Percentiles rank a stretch among this genome's conserved stretches.
Evolutionary conservation across 106 monocot genomes (phyloP).

Genomic region (Apostasia shenzhenica): DNA sequence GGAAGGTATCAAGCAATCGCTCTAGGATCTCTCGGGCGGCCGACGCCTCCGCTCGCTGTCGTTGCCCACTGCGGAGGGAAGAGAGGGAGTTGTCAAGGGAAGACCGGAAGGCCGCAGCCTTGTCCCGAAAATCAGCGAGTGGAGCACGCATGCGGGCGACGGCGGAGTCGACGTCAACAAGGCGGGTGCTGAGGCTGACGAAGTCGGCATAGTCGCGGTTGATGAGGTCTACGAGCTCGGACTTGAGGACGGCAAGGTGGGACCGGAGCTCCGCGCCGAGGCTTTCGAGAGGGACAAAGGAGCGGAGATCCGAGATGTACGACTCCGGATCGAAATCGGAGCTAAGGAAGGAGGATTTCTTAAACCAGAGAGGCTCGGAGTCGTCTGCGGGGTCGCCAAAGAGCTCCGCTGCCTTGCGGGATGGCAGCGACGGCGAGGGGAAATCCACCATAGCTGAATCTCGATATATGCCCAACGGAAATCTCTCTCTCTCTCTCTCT

Average conservation of each 20-base stretch:
- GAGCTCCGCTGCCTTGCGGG: slow-evolving; percentile 54
- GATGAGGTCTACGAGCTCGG: slow-evolving; percentile 87
- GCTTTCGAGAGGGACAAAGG: slow-evolving; percentile 85
- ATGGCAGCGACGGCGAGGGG: slow-evolving; percentile 13
- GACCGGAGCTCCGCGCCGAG: slow-evolving; percentile 76
- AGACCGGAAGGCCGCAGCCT: slow-evolving; percentile 47
- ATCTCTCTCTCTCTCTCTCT: no score
- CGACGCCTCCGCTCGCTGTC: slow-evolving; percentile 61
- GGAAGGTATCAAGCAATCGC: slow-evolving; percentile 76
- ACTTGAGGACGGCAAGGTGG: slow-evolving; percentile 67
- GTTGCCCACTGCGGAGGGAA: slow-evolving; percentile 44
- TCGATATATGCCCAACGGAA: no score
- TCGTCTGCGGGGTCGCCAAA: slow-evolving; percentile 81
- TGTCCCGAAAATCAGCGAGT: slow-evolving; percentile 57
- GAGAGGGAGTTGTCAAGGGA: slow-evolving; percentile 33
- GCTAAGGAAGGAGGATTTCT: slow-evolving; percentile 47
- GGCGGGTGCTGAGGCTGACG: slow-evolving; percentile 77
- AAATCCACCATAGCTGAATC: slow-evolving; percentile 43
- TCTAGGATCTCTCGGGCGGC: slow-evolving; percentile 77
- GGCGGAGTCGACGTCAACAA: slow-evolving; percentile 78
- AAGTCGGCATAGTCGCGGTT: slow-evolving; percentile 98
- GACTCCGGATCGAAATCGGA: slow-evolving; percentile 59
- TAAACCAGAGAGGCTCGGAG: slow-evolving; percentile 68
- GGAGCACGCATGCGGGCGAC: slow-evolving; percentile 77
- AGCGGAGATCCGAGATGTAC: slow-evolving; percentile 74